Evolutionary conservation across 208 protist species (phyloP).

Genomic region (Trypanosoma caninum): DNA sequence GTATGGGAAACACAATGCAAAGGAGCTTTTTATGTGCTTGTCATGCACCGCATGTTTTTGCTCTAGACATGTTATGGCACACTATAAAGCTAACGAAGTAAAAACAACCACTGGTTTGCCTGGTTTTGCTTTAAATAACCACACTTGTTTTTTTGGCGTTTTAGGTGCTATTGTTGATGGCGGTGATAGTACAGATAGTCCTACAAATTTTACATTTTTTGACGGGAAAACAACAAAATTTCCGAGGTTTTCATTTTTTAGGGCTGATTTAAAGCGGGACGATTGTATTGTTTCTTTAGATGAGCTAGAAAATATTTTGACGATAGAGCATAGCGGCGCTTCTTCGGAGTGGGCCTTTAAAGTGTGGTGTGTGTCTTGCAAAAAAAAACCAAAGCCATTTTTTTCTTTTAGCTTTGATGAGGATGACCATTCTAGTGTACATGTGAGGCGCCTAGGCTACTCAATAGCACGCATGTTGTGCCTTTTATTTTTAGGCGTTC

Average conservation of each 20-base stretch:
- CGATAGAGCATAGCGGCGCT: not conserved
- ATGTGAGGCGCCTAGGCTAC: conserved; percentile 6
- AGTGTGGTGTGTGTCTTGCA: conserved; percentile 18
- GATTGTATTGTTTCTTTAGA: no score
- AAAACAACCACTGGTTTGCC: not conserved
- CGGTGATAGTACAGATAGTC: no score
- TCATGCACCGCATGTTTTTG: conserved; percentile 75
- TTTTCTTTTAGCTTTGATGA: not conserved
- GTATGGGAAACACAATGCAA: not conserved
- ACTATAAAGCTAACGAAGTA: conserved; percentile 26
- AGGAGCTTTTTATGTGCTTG: conserved; percentile 67
- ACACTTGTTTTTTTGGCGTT: no score
- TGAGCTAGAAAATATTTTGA: not conserved
- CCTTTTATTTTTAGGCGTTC: conserved; percentile 5
- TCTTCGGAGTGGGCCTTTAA: not conserved
- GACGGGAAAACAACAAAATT: no score
- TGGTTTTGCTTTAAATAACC: no score
- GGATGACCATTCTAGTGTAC: not conserved
- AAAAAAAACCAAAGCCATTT: not conserved
- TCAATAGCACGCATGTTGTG: not conserved
- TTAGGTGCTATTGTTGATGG: no score
- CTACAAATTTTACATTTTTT: no score
- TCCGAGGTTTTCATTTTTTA: no score
- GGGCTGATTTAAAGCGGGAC: no score
- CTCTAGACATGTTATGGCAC: conserved; percentile 43